Conservation (phyloP, 2,329 filamentous ascomycete species). For the Xylariaceae sp. region DNA sequence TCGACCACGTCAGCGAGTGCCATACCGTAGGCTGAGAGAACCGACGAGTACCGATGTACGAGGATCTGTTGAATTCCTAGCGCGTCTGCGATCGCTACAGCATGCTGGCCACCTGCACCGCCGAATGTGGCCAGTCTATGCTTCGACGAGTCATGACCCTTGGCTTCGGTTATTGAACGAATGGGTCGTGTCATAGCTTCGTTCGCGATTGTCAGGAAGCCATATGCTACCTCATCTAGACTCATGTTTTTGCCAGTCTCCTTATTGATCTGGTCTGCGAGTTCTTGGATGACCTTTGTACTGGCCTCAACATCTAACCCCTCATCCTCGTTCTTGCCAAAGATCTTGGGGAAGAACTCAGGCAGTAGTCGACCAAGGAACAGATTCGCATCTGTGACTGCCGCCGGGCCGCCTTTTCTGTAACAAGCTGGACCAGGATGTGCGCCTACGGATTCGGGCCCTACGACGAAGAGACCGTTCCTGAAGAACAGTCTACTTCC, state of each 20-base stretch:
- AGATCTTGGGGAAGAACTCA: constrained; percentile 93
- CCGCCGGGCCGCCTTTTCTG: constrained; percentile 80
- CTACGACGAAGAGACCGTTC: constrained; percentile 86
- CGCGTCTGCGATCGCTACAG: constrained; percentile 82
- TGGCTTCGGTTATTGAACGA: constrained; percentile 83
- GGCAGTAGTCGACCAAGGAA: constrained; percentile 80
- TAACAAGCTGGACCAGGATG: constrained; percentile 91
- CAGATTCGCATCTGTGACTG: constrained; percentile 90
- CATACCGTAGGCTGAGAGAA: constrained; percentile 90
- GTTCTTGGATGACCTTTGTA: constrained; percentile 67
- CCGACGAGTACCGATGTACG: constrained; percentile 81
- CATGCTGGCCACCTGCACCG: constrained; percentile 86
- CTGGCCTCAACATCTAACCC: constrained; percentile 74
- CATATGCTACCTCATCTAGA: constrained; percentile 80
- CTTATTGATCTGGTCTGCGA: constrained; percentile 72
- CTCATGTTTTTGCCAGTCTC: constrained; percentile 70
- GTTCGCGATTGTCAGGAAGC: constrained; percentile 85
- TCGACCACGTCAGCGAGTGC: constrained; percentile 90
- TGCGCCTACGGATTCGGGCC: constrained; percentile 82
- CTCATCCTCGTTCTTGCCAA: constrained; percentile 83
- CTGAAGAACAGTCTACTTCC: constrained; percentile 81
- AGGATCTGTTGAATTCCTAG: constrained; percentile 82
- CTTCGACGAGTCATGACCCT: constrained; percentile 85
- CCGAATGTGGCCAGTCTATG: constrained; percentile 91
- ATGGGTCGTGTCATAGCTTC: constrained; percentile 91